These are phyloP conservation scores for Pythium oligandrum DNA, from an alignment of 352 stramenopile genomes.

Conservation along the genomic window DNA sequence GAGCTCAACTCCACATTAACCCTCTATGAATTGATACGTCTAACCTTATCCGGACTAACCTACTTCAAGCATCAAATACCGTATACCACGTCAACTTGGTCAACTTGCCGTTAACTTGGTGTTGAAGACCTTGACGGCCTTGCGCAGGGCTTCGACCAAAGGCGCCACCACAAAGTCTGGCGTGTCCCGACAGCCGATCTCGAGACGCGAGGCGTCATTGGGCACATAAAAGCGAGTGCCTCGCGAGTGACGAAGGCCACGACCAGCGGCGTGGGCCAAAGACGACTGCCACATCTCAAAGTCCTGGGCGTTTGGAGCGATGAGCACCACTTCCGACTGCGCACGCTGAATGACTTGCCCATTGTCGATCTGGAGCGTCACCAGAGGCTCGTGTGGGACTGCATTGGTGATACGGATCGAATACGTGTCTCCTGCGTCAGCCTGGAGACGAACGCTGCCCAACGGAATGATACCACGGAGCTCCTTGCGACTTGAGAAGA, in stretches of 20 bases:
- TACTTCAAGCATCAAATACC: background rate
- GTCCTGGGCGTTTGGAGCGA: conserved; percentile 59
- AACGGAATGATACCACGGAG: conserved; percentile 84
- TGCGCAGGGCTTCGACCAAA: conserved; percentile 67
- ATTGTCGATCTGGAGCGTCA: conserved; percentile 79
- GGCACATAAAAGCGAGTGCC: conserved; percentile 84
- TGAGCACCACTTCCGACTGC: conserved; percentile 73
- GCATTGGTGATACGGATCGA: conserved; percentile 77
- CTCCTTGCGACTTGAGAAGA: conserved; percentile 79
- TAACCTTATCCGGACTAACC: conserved; percentile 1
- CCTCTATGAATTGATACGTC: background rate
- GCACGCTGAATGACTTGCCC: conserved; percentile 76
- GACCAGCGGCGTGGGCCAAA: conserved; percentile 70
- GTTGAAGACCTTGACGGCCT: conserved; percentile 85
- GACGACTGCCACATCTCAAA: conserved; percentile 90
- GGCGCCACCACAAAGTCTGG: conserved; percentile 74
- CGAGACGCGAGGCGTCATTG: conserved; percentile 68
- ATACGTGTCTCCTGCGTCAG: conserved; percentile 37
- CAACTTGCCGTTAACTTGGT: conserved; percentile 34
- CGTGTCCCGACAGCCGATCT: conserved; percentile 75
- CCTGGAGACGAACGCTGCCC: conserved; percentile 67
- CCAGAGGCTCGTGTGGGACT: conserved; percentile 44
- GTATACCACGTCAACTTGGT: conserved; percentile 4
- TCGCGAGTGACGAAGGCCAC: conserved; percentile 73
- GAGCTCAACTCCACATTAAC: no score